Percentiles rank a stretch among this genome's conserved stretches.
These are phyloP conservation scores for Tephrocybe sp. DNA, from an alignment of 768 basidiomycete genomes.

Conservation along the genomic window DNA sequence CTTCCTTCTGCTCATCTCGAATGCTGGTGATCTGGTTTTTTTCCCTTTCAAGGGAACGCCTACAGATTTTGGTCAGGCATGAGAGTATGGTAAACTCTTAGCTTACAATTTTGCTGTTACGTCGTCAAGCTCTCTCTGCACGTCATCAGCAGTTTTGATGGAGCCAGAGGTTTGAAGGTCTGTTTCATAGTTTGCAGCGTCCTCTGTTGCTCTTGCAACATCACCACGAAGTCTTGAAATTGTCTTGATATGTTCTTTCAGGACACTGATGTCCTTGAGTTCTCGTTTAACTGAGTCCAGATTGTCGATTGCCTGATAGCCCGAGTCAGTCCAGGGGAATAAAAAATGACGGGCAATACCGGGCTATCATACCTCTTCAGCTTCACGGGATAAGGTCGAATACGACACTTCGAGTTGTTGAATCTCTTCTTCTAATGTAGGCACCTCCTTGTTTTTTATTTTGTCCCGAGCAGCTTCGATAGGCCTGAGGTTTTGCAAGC, in stretches of 20 bases:
- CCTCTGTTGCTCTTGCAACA: constrained; percentile 54
- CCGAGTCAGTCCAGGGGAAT: too few relatives aligned
- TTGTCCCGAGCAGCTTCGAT: constrained; percentile 51
- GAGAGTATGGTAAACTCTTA: not conserved
- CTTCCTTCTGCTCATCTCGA: constrained; percentile 55
- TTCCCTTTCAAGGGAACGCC: constrained; percentile 66
- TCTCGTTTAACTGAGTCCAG: constrained; percentile 55
- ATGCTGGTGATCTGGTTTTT: constrained; percentile 54
- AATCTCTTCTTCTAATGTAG: constrained; percentile 60
- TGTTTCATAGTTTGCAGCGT: constrained; percentile 62
- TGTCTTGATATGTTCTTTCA: constrained; percentile 61
- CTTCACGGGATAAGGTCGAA: constrained; percentile 47
- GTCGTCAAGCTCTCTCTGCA: constrained; percentile 72
- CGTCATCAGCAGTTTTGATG: constrained; percentile 79
- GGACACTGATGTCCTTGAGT: constrained; percentile 52
- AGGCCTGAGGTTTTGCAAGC: constrained; percentile 59
- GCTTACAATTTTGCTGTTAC: constrained; percentile 66
- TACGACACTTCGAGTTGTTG: constrained; percentile 53
- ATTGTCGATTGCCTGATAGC: constrained; percentile 46
- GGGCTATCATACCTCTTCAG: constrained; percentile 55
- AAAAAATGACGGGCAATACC: too few relatives aligned
- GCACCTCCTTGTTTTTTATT: constrained; percentile 61
- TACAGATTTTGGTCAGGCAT: constrained; percentile 23
- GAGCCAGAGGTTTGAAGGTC: constrained; percentile 73
- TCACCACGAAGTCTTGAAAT: constrained; percentile 61